These are phyloP conservation scores for Oryza glumipatula DNA, from an alignment of 176 grass and related monocot species.

Conservation along the genomic window DNA sequence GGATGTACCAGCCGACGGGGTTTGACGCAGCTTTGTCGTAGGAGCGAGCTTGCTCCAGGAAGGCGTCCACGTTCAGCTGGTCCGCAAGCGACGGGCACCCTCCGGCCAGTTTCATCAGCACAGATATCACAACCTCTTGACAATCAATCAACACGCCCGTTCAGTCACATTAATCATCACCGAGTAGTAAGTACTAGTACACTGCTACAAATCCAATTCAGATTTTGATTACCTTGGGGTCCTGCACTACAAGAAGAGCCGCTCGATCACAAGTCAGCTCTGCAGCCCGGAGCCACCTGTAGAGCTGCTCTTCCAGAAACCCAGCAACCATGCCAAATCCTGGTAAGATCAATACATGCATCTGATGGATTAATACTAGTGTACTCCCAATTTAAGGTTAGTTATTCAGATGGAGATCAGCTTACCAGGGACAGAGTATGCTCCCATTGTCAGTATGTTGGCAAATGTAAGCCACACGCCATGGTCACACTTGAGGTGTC, in stretches of 20 bases:
- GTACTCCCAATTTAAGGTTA: background rate
- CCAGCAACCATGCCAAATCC: constrained; percentile 84
- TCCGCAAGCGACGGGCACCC: constrained; percentile 85
- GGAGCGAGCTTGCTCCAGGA: constrained; percentile 97
- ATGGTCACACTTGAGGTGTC: constrained; percentile 95
- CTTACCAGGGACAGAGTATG: constrained; percentile 80
- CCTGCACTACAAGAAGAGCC: constrained; percentile 88
- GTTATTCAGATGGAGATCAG: background rate
- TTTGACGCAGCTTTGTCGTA: constrained; percentile 87
- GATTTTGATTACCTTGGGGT: constrained; percentile 69
- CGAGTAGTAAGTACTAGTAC: too few relatives aligned
- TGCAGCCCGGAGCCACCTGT: constrained; percentile 88
- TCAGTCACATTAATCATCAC: background rate
- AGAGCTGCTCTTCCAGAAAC: constrained; percentile 85
- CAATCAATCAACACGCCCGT: constrained; percentile 34
- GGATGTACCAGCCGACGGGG: constrained; percentile 89
- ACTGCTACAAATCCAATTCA: background rate
- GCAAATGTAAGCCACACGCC: constrained; percentile 96
- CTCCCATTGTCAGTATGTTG: constrained; percentile 91
- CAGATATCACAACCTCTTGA: constrained; percentile 98
- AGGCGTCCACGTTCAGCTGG: constrained; percentile 90
- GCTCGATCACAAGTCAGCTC: constrained; percentile 95
- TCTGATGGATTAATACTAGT: background rate
- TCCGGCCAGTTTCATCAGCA: constrained; percentile 96
- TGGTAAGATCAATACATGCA: constrained; percentile 29